A percentile compares a stretch with the other conserved stretches of the same genome.
phyloP scores from a whole-genome alignment of 2,329 filamentous ascomycete species.

The Talaromyces piceae region DNA sequence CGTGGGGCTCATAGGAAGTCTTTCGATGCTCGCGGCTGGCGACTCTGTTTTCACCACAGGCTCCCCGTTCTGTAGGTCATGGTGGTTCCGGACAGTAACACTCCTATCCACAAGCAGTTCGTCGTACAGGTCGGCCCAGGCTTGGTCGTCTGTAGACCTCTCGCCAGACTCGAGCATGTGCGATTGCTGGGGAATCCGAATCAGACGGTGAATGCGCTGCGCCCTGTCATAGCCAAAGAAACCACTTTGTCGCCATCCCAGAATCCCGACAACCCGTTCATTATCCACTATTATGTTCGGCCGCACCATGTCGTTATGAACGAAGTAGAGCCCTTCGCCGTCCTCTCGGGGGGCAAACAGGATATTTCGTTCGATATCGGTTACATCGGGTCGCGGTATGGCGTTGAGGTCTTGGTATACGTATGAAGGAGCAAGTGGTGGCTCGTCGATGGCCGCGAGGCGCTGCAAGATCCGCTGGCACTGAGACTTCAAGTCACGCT shows the following conservation, averaged over 20 bases:
- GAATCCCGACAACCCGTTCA: conserved; percentile 30
- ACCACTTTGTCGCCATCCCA: conserved; percentile 34
- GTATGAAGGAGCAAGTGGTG: conserved; percentile 25
- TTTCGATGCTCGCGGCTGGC: conserved; percentile 21
- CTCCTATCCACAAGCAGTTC: conserved; percentile 9
- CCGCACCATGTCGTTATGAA: conserved; percentile 31
- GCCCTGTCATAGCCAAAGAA: conserved; percentile 32
- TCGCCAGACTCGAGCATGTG: conserved; percentile 11
- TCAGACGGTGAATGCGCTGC: conserved; percentile 25
- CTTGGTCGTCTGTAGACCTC: conserved; percentile 13
- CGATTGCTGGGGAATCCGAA: conserved; percentile 20
- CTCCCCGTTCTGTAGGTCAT: conserved; percentile 14
- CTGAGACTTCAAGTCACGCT: conserved; percentile 28
- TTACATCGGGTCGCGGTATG: conserved; percentile 17
- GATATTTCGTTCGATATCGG: conserved; percentile 24
- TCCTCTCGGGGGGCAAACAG: conserved; percentile 22
- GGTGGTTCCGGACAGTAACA: conserved; percentile 3
- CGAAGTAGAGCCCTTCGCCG: conserved; percentile 23
- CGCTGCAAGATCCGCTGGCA: conserved; percentile 27
- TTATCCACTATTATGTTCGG: conserved; percentile 33
- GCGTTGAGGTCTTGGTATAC: conserved; percentile 27
- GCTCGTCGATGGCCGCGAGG: conserved; percentile 20
- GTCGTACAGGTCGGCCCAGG: conserved; percentile 33
- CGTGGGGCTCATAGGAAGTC: conserved; percentile 20
- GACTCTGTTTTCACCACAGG: conserved; percentile 31